Percentiles rank a stretch among this genome's conserved stretches.
These are phyloP conservation scores for Dunaliella primolecta DNA, from an alignment of 139 green algal species.

Conservation along the genomic window DNA sequence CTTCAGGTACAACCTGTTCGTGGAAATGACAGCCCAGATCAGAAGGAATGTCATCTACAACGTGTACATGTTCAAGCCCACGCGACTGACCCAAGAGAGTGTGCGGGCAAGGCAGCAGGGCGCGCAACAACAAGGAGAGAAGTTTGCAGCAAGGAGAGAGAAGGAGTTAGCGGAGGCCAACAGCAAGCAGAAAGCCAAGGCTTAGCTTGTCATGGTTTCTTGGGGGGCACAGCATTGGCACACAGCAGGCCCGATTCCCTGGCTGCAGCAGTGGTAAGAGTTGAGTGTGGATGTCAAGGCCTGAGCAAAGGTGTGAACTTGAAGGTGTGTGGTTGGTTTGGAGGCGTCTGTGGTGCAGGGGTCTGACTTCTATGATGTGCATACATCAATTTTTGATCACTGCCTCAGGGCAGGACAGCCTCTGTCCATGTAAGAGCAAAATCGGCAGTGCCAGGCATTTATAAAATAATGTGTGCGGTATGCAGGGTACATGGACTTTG, in stretches of 20 bases:
- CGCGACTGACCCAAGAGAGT: neutral
- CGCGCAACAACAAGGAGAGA: neutral
- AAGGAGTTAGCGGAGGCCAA: neutral
- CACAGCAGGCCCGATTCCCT: no score
- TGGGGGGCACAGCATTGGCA: no score
- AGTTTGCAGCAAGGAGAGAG: neutral
- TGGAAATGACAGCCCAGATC: conserved; percentile 72
- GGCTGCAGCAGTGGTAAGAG: neutral
- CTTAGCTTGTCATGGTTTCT: no score
- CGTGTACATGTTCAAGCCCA: conserved; percentile 79
- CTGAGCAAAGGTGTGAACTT: neutral
- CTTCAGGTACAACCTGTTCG: conserved; percentile 60
- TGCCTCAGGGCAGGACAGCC: no score
- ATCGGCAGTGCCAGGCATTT: no score
- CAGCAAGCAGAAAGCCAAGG: neutral
- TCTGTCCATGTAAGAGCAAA: no score
- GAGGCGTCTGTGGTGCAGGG: neutral
- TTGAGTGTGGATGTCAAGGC: neutral
- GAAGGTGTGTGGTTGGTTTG: no score
- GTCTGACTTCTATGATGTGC: no score
- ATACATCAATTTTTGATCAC: no score
- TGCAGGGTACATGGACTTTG: no score
- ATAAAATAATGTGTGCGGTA: no score
- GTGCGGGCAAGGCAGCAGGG: neutral
- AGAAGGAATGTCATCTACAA: conserved; percentile 98